Evolutionary conservation across 805 yeast species (phyloP).

Genomic region (Hanseniaspora clermontiae): DNA sequence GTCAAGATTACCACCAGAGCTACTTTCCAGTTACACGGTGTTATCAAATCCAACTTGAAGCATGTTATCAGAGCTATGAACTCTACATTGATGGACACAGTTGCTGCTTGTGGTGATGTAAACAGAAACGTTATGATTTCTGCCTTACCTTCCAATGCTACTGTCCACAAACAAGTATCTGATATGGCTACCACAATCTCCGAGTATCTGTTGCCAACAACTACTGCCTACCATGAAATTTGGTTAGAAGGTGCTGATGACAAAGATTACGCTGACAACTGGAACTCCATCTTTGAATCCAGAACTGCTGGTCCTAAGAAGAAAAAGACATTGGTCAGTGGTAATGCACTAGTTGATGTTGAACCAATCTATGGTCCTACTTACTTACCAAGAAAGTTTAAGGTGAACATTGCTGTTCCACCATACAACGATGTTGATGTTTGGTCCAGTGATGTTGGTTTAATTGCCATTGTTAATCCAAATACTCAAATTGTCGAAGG

Average conservation of each 20-base stretch:
- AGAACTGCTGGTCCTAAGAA: slow-evolving; percentile 67
- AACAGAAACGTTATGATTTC: slow-evolving; percentile 87
- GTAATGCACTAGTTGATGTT: slow-evolving; percentile 63
- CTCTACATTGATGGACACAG: slow-evolving; percentile 76
- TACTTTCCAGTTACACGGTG: slow-evolving; percentile 91
- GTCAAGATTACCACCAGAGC: slow-evolving; percentile 92
- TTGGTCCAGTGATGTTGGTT: slow-evolving; percentile 88
- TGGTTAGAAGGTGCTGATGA: slow-evolving; percentile 85
- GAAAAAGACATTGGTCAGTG: slow-evolving; percentile 74
- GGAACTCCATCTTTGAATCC: slow-evolving; percentile 48
- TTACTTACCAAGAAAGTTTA: slow-evolving; percentile 90
- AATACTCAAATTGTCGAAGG: slow-evolving; percentile 52
- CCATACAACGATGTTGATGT: slow-evolving; percentile 96
- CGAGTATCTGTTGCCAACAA: slow-evolving; percentile 72
- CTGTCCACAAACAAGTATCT: slow-evolving; percentile 65
- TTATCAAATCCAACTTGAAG: slow-evolving; percentile 77
- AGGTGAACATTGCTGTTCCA: slow-evolving; percentile 86
- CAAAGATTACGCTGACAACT: slow-evolving; percentile 50
- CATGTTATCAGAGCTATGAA: slow-evolving; percentile 90
- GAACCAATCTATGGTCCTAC: slow-evolving; percentile 84
- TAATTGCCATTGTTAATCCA: slow-evolving; percentile 70
- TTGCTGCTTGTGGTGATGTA: slow-evolving; percentile 98
- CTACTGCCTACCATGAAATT: slow-evolving; percentile 93
- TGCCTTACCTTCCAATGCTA: slow-evolving; percentile 77
- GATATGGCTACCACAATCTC: slow-evolving; percentile 53